Conservation (phyloP, 2,329 filamentous ascomycete genomes). For the Magnaporthales sp. region DNA sequence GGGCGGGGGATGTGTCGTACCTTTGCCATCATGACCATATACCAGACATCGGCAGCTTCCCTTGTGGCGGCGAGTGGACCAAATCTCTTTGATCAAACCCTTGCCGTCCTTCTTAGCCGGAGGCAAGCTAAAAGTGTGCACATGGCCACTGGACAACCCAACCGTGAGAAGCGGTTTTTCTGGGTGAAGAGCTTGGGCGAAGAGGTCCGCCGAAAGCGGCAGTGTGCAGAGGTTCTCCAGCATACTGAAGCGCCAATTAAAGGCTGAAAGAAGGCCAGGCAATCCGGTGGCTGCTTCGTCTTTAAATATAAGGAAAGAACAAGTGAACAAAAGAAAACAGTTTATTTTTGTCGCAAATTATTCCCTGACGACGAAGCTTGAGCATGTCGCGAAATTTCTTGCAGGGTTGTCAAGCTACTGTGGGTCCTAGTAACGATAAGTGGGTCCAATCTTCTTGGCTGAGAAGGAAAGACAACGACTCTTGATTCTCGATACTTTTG, state of each 20-base stretch:
- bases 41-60: constrained; percentile 79
- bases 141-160: constrained; percentile 76
- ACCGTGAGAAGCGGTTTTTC: constrained; percentile 76
- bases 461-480: background rate
- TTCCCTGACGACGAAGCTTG: background rate
- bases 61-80: constrained; percentile 86
- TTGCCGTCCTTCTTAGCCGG: constrained; percentile 53
- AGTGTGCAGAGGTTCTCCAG: constrained; percentile 89
- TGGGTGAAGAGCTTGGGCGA: constrained; percentile 81
- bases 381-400: background rate
- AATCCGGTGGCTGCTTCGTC: background rate
- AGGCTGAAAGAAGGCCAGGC: no score
- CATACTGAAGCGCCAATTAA: constrained; percentile 42
- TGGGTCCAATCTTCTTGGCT: background rate
- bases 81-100: constrained; percentile 71
- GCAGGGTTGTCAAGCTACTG: background rate
- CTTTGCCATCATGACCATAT: constrained; percentile 69
- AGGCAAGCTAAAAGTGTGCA: constrained; percentile 72
- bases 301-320: background rate
- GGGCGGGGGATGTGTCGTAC: constrained; percentile 27
- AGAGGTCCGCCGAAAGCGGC: constrained; percentile 77
- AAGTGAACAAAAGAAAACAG: background rate
- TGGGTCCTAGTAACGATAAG: background rate
- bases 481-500: background rate
- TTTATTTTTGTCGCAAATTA: background rate